These are phyloP conservation scores for Tricholoma furcatifolium DNA, from an alignment of 768 basidiomycete species.

Conservation along the genomic window DNA sequence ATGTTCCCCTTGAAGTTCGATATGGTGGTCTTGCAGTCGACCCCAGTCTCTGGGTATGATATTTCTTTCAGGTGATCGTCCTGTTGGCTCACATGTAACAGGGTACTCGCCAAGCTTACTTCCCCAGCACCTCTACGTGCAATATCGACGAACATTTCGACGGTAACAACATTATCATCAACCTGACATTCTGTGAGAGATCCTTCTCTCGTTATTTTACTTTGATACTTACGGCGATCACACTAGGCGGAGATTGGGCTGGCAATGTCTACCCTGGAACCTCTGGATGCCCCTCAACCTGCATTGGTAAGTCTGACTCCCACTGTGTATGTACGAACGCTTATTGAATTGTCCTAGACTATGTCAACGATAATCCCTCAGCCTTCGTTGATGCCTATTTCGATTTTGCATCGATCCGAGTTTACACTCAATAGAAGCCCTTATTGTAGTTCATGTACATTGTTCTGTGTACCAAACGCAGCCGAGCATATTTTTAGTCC, in stretches of 20 bases:
- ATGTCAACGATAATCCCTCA: conserved; percentile 59
- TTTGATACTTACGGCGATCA: neutral
- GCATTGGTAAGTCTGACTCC: conserved; percentile 42
- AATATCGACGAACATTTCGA: conserved; percentile 55
- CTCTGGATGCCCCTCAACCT: conserved; percentile 56
- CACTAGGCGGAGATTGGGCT: conserved; percentile 55
- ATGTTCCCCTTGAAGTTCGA: conserved; percentile 47
- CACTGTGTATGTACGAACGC: neutral
- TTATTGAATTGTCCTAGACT: conserved; percentile 34
- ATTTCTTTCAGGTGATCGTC: neutral
- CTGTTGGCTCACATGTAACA: conserved; percentile 17
- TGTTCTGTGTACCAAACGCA: neutral
- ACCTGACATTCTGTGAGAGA: conserved; percentile 42
- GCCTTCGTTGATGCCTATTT: conserved; percentile 70
- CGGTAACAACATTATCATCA: conserved; percentile 64
- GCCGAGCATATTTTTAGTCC: neutral
- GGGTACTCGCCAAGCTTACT: conserved; percentile 57
- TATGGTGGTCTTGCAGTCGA: conserved; percentile 38
- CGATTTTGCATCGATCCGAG: conserved; percentile 56
- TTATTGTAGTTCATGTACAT: neutral
- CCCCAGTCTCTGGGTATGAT: conserved; percentile 54
- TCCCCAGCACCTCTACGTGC: conserved; percentile 54
- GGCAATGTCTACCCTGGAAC: conserved; percentile 40
- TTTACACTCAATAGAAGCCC: conserved; percentile 24
- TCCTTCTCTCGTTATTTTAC: neutral